These are phyloP conservation scores for Immersiella caudata DNA, from an alignment of 495 filamentous ascomycete species.

Conservation along the genomic window DNA sequence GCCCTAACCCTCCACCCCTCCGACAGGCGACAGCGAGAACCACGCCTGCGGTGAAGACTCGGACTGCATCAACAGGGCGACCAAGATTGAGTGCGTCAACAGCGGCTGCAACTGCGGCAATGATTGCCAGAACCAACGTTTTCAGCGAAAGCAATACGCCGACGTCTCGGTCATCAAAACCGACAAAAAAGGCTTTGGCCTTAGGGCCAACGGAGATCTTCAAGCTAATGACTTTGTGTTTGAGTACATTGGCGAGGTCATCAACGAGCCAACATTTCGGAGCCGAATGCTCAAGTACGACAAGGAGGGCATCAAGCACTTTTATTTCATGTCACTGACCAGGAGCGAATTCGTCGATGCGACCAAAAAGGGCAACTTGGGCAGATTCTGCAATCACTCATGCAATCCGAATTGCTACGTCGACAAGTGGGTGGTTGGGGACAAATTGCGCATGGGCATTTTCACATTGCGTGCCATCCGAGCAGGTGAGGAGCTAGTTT, in stretches of 20 bases:
- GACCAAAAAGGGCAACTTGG: conserved; percentile 94
- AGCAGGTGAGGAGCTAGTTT: conserved; percentile 94
- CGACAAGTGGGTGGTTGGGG: conserved; percentile 99
- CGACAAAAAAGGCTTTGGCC: conserved; percentile 93
- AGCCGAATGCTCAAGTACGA: conserved; percentile 89
- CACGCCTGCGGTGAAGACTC: conserved; percentile 93
- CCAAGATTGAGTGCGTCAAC: conserved; percentile 92
- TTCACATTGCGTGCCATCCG: conserved; percentile 87
- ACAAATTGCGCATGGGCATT: conserved; percentile 98
- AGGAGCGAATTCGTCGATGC: conserved; percentile 98
- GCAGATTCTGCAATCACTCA: conserved; percentile 98
- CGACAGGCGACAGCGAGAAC: conserved; percentile 71
- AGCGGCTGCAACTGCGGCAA: conserved; percentile 82
- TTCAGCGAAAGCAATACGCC: conserved; percentile 88
- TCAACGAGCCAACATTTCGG: conserved; percentile 86
- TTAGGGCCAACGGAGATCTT: conserved; percentile 78
- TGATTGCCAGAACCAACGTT: conserved; percentile 92
- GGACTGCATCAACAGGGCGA: conserved; percentile 97
- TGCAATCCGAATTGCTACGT: conserved; percentile 99
- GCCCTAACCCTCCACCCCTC: conserved; percentile 20
- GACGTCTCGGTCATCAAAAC: conserved; percentile 94
- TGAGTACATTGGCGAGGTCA: conserved; percentile 98
- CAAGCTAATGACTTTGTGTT: conserved; percentile 87
- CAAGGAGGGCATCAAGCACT: conserved; percentile 95
- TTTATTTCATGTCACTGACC: conserved; percentile 99